A percentile compares a stretch with the other conserved stretches of the same genome.
Evolutionary conservation across 345 rosid genomes (phyloP).

Genomic region (Linum usitatissimum): DNA sequence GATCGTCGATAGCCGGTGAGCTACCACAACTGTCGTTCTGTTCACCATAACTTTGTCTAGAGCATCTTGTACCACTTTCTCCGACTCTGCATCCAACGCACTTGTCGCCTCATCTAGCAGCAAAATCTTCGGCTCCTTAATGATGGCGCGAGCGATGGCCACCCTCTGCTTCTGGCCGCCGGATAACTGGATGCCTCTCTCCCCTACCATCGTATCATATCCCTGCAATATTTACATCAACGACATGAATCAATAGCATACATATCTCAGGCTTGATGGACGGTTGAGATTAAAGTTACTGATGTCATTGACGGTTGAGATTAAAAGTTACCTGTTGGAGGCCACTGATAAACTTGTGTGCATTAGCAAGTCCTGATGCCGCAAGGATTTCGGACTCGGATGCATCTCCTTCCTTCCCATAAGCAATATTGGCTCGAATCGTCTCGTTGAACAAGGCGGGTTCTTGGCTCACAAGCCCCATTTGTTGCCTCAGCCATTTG

Average conservation of each 20-base stretch:
- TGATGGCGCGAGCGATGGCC: too few species aligned
- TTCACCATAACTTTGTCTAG: background rate
- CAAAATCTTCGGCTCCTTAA: too few species aligned
- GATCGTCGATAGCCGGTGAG: background rate
- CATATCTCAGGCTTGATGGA: too few species aligned
- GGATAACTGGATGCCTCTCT: too few species aligned
- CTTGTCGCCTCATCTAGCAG: background rate
- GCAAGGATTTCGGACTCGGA: background rate
- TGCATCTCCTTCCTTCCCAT: background rate
- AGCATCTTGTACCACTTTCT: background rate
- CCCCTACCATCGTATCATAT: background rate
- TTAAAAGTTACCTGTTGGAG: background rate
- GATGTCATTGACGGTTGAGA: too few species aligned
- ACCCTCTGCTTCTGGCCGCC: too few species aligned
- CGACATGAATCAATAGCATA: too few species aligned
- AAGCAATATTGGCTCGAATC: background rate
- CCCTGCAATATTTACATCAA: background rate
- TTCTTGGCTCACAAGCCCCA: conserved; percentile 1
- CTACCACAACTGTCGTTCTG: background rate
- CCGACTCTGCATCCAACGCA: background rate
- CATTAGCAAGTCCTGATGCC: background rate
- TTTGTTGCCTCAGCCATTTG: conserved; percentile 2
- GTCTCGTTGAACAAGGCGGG: background rate
- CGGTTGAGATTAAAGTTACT: too few species aligned
- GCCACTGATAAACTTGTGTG: background rate